A percentile compares a stretch with the other conserved stretches of the same genome.
These are phyloP conservation scores for Rhytidiadelphus loreus DNA, from an alignment of 225 moss, liverwort and hornwort species.

Conservation along the genomic window DNA sequence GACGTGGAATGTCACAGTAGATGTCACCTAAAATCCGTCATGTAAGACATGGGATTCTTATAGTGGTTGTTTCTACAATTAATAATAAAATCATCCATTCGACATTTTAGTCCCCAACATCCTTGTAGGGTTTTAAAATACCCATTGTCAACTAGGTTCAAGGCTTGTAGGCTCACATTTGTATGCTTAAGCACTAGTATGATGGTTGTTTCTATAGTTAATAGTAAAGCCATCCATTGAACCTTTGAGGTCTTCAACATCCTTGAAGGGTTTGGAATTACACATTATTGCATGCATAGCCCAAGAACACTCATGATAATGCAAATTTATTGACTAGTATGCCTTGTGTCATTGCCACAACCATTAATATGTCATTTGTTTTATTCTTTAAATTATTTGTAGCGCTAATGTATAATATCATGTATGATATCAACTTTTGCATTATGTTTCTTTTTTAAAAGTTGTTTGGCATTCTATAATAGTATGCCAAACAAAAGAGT, in stretches of 20 bases:
- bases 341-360: rapidly evolving
- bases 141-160: too few relatives aligned
- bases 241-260: not conserved
- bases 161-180: too few relatives aligned
- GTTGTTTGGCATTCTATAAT: not conserved
- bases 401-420: not conserved
- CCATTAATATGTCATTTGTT: not conserved
- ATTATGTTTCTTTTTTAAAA: not conserved
- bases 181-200: too few relatives aligned
- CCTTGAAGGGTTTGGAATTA: not conserved
- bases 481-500: too few relatives aligned
- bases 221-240: not conserved
- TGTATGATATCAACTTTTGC: not conserved
- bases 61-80: too few relatives aligned
- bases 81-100: too few relatives aligned
- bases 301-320: not conserved
- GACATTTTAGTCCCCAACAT: too few relatives aligned
- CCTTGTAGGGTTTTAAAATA: too few relatives aligned
- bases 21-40: too few relatives aligned
- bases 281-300: not conserved
- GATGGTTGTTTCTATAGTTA: not conserved
- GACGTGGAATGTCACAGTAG: too few relatives aligned
- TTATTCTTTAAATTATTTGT: not conserved
- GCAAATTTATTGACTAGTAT: not conserved
- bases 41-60: too few relatives aligned